phyloP scores from a whole-genome alignment of 164 flowering plant genomes.

The Buxus sempervirens region DNA sequence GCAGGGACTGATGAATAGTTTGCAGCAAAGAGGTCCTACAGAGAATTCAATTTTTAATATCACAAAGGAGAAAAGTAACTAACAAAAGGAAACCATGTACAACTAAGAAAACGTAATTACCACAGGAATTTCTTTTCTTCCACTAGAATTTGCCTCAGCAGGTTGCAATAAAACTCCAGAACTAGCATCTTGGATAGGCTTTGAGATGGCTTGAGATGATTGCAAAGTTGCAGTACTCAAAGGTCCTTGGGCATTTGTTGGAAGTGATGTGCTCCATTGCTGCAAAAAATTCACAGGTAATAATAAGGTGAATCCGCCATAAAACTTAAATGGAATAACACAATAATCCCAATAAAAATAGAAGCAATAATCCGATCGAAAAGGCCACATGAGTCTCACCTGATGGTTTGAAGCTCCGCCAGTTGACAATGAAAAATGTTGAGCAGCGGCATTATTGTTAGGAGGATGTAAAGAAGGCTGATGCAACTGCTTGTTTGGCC shows the following conservation, averaged over 20 bases:
- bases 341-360: not conserved
- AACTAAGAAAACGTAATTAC: constrained; percentile 26
- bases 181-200: constrained; percentile 19
- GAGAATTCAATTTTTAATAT: not conserved
- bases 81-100: not conserved
- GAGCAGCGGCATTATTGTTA: constrained; percentile 26
- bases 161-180: constrained; percentile 33
- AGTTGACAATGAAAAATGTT: constrained; percentile 26
- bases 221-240: constrained; percentile 24
- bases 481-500: constrained; percentile 43
- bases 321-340: not conserved
- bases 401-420: constrained; percentile 47
- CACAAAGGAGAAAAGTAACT: not conserved
- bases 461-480: constrained; percentile 40
- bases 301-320: not conserved
- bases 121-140: constrained; percentile 75
- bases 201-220: constrained; percentile 31
- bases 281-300: constrained; percentile 20
- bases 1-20: constrained; percentile 43
- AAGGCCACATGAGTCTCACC: constrained; percentile 28
- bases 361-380: not conserved
- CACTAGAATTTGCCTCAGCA: constrained; percentile 42
- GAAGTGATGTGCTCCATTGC: constrained; percentile 41
- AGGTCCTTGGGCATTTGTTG: constrained; percentile 38
- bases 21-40: constrained; percentile 77